phyloP scores from a whole-genome alignment of 164 flowering plant genomes.

The Annona cherimola region DNA sequence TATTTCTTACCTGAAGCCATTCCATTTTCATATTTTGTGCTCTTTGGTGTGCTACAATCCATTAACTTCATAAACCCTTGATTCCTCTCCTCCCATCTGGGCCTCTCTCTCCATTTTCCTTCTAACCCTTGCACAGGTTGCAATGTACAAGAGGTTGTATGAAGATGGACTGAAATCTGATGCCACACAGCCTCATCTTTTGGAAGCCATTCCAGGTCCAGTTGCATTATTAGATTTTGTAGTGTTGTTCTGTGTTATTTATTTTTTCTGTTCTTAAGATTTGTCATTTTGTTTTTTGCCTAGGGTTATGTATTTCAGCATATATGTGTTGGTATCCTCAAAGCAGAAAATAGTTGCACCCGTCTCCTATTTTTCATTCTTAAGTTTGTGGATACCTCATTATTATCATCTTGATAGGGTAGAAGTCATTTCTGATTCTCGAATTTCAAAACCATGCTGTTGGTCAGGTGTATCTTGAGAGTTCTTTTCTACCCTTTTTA shows the following conservation, averaged over 20 bases:
- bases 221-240: background rate
- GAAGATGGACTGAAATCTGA: slow-evolving; percentile 78
- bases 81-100: background rate
- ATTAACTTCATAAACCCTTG: background rate
- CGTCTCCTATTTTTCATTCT: background rate
- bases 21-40: background rate
- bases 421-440: background rate
- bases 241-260: background rate
- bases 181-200: slow-evolving; percentile 30
- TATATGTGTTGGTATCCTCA: background rate
- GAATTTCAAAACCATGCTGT: background rate
- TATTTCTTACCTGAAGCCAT: background rate
- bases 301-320: background rate
- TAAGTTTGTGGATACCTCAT: too few species aligned
- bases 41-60: background rate
- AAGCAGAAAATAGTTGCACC: background rate
- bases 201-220: slow-evolving; percentile 45
- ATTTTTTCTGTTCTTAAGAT: background rate
- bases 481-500: background rate
- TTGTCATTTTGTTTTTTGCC: background rate
- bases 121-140: slow-evolving; percentile 45
- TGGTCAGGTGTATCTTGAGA: background rate
- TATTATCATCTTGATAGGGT: too few species aligned
- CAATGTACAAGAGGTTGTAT: slow-evolving; percentile 87
- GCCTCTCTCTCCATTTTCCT: background rate